Evolutionary conservation across 2,329 filamentous ascomycete species (phyloP), one percentile per base, ranked within the genome.

Genomic region (Fusarium euwallaceae): DNA sequence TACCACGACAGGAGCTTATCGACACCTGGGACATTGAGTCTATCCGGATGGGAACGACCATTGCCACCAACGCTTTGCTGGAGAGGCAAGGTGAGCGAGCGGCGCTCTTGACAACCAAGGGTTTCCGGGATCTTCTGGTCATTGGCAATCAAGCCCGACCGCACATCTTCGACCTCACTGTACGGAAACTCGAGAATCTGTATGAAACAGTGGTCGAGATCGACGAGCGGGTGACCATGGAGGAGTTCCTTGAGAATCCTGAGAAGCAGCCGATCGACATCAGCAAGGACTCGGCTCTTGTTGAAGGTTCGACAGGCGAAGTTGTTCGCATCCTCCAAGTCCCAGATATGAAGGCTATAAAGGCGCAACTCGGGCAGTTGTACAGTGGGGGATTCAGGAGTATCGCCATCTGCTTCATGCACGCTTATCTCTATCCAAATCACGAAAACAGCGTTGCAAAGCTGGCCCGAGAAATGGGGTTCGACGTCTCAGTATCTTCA

Each of bases 71-170:
- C 81, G 95, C 95, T 0, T 84, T 98, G 64, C 87, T 98, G 3
- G 95, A 98, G 82, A 87, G 95, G 66, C 97, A 97, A 82, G 95
- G 95, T 55, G 95, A 97, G 84, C 91, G 90, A 76, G 95, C 96
- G 79, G 95, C 93, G 12, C 88, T 98, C 81, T 90, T 98, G 1
- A 94, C 97, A 16, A 97, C 94, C 0, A 92, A 91, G 75, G 95
- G 95, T 0, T 97, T 97, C 80, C 86, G 98, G 56, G 93, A 51
- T 14, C 20, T 24, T 24, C 45, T 51, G 20, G 20, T 24, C 9
- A 24, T 51, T 27, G 45, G 45, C 10, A 22, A 51, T 9, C 45
- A 51, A 27, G 20, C 45, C 20, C 45, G 45, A 14, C 20, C 45
- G 11, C n/a, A 51, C 9, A 22, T 51, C 11, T 51, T 51, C 22